These are phyloP conservation scores for Pythium myriotylum DNA, from an alignment of 352 stramenopile genomes.

Conservation along the genomic window DNA sequence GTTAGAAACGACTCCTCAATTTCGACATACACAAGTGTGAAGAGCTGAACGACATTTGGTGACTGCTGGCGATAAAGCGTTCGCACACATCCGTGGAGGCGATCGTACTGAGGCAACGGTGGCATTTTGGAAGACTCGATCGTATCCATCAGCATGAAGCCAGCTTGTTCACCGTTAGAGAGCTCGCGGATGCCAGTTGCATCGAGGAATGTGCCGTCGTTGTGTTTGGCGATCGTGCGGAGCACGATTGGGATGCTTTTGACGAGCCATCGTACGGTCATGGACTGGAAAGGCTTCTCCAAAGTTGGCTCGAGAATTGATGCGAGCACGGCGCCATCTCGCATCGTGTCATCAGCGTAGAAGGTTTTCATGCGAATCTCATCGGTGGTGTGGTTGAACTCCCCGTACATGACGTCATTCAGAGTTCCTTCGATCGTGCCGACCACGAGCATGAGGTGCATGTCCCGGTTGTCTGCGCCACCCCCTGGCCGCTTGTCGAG, in stretches of 20 bases:
- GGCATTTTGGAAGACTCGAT: conserved; percentile 53
- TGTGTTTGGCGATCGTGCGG: conserved; percentile 40
- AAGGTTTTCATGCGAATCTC: conserved; percentile 51
- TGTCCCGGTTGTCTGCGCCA: not conserved
- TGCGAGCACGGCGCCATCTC: conserved; percentile 47
- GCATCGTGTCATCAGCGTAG: conserved; percentile 46
- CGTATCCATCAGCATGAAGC: conserved; percentile 59
- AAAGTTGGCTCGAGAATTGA: conserved; percentile 41
- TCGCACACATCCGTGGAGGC: conserved; percentile 55
- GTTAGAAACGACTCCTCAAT: conserved; percentile 26
- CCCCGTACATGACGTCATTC: conserved; percentile 62
- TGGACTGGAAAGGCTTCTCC: conserved; percentile 47
- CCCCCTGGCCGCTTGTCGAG: conserved; percentile 29
- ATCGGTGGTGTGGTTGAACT: conserved; percentile 38
- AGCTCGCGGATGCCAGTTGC: conserved; percentile 44
- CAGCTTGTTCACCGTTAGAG: conserved; percentile 43
- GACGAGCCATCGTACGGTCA: conserved; percentile 64
- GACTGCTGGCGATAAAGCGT: conserved; percentile 40
- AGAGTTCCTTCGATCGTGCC: conserved; percentile 49
- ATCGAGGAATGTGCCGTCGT: conserved; percentile 60
- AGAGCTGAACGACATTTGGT: not conserved
- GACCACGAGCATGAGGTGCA: conserved; percentile 15
- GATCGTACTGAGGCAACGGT: conserved; percentile 32
- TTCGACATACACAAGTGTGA: not conserved
- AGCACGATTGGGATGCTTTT: conserved; percentile 44